Percentiles rank a stretch among this genome's conserved stretches.
phyloP scores from a whole-genome alignment of 2,329 filamentous ascomycete genomes.

The Aureobasidium sp. region DNA sequence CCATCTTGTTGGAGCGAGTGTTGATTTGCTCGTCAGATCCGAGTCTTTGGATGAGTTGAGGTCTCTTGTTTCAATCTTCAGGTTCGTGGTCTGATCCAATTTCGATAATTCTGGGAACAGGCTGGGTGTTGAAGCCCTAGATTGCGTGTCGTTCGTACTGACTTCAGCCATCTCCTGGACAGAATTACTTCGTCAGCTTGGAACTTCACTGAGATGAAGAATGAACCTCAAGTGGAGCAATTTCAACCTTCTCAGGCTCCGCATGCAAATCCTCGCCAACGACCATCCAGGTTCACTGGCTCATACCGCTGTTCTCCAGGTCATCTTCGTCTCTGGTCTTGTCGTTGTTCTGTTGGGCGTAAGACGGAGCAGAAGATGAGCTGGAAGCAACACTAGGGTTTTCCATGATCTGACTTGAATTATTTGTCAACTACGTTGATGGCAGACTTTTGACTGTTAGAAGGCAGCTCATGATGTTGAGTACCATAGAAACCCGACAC shows the following conservation, averaged over 20 bases:
- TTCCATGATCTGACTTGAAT: neutral
- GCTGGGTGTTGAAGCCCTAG: neutral
- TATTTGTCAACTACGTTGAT: neutral
- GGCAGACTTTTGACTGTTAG: neutral
- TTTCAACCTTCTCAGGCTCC: neutral
- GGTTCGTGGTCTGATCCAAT: neutral
- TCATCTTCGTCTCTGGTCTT: neutral
- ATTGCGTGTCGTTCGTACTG: neutral
- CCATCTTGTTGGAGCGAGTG: neutral
- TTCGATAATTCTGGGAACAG: neutral
- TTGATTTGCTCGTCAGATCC: neutral
- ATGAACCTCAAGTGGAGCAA: neutral
- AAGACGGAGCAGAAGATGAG: neutral
- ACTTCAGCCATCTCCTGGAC: neutral
- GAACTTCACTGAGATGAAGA: neutral
- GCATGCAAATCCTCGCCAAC: neutral
- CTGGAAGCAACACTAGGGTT: neutral
- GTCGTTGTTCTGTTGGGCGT: neutral
- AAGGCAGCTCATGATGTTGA: neutral
- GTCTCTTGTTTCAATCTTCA: neutral
- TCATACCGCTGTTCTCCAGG: neutral
- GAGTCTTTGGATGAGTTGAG: neutral
- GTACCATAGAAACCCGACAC: neutral
- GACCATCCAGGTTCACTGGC: neutral
- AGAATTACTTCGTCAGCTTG: neutral